Percentiles rank a stretch among this genome's conserved stretches.
Evolutionary conservation across 495 filamentous ascomycete genomes (phyloP).

Genomic region (Talaromyces stipitatus): DNA sequence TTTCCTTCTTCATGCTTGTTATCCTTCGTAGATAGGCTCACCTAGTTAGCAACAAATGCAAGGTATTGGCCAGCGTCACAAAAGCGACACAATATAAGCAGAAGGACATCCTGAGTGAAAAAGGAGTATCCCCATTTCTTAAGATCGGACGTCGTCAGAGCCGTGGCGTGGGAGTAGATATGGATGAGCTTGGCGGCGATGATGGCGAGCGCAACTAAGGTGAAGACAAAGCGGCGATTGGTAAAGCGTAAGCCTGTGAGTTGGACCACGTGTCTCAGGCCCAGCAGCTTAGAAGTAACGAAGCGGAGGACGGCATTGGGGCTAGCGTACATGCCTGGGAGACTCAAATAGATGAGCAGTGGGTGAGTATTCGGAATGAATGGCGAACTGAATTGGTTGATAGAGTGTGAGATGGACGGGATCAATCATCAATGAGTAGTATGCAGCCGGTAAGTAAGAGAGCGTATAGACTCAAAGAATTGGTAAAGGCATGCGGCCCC

Average conservation of each 20-base stretch:
- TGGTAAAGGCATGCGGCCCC: background rate
- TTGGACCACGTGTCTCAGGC: background rate
- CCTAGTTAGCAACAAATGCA: too few species aligned
- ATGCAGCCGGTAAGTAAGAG: background rate
- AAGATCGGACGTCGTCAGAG: constrained; percentile 22
- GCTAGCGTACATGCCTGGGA: background rate
- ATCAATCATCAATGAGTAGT: background rate
- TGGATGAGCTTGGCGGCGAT: constrained; percentile 28
- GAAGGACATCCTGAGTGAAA: constrained; percentile 30
- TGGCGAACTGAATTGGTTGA: background rate
- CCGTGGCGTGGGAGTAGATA: constrained; percentile 30
- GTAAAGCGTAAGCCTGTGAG: background rate
- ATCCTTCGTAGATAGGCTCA: too few species aligned
- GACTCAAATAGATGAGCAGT: background rate
- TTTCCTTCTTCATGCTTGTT: too few species aligned
- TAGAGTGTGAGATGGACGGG: background rate
- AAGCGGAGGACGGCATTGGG: background rate
- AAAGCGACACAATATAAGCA: constrained; percentile 25
- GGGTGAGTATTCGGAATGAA: background rate
- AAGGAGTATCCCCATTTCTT: constrained; percentile 29
- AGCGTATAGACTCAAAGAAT: background rate
- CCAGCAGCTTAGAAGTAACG: background rate
- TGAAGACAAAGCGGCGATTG: constrained; percentile 28
- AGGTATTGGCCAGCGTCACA: too few species aligned
- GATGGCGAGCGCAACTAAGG: constrained; percentile 24